Percentiles rank a stretch among this genome's conserved stretches.
Conservation (phyloP, 441 rosid genomes). For the Adansonia gregorii region DNA sequence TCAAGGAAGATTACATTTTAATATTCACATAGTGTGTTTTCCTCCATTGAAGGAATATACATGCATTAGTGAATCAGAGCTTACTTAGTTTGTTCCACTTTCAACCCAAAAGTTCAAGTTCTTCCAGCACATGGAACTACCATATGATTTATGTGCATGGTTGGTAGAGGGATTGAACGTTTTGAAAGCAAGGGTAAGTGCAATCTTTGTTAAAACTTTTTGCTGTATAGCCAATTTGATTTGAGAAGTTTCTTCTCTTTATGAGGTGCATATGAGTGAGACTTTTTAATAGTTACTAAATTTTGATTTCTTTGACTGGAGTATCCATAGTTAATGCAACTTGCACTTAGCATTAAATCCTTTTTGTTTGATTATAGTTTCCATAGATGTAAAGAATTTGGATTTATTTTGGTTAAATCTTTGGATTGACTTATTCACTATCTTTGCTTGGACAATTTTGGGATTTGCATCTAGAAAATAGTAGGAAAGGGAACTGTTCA, state of each 20-base stretch:
- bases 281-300: neutral
- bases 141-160: constrained; percentile 28
- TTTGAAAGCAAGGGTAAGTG: constrained; percentile 55
- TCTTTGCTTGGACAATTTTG: neutral
- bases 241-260: constrained; percentile 4
- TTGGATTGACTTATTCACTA: neutral
- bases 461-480: constrained; percentile 10
- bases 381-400: neutral
- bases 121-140: constrained; percentile 49
- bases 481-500: neutral
- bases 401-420: neutral
- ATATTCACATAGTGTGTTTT: constrained; percentile 18
- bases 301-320: neutral
- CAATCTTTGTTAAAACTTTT: neutral
- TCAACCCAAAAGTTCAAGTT: constrained; percentile 61
- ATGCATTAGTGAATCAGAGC: constrained; percentile 60
- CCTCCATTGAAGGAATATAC: constrained; percentile 69
- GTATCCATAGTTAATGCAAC: neutral
- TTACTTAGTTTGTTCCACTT: constrained; percentile 64
- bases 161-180: constrained; percentile 39
- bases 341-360: neutral
- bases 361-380: neutral
- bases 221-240: neutral
- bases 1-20: constrained; percentile 1
- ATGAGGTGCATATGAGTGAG: neutral